Base-by-base conservation (phyloP, 345 rosid species). In the Carallia pectinifolia region DNA sequence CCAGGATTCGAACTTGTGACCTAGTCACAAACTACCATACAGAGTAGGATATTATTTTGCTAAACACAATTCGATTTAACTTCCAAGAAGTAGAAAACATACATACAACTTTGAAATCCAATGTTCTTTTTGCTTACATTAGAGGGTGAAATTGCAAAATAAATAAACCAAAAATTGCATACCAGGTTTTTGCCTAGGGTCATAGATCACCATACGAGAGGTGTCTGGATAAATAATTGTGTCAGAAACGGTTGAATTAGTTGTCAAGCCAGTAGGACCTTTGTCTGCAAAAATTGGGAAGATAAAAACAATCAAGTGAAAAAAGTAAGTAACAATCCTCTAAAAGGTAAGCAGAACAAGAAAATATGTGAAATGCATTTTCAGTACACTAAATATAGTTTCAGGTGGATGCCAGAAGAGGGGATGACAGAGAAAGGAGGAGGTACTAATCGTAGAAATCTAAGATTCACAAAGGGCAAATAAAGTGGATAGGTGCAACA, bases 141-240 rank as follows among this genome's bases (percentile, higher is more conserved):
- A 55, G 16, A 60, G 61, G 2, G 18, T 10, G 30, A 68, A 56
- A 54, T 61, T 61, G 16, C 53, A 16, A 18, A 62, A 53, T 31
- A 63, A 27, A 44, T 34, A 71, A 9, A 19, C 31, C 19, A 29
- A 47, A 58, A 62, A 38, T 33, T 27, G 61, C 62, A 55, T 84
- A 88, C 97, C 98, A 70, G 83, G 76, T 74, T 84, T 92, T 76
- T 88, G 91, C 77, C 86, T 80, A 50, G 90, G 87, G 77, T 89
- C 94, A 77, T 91, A 85, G 74, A 87, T 70, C 53, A 79, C 86
- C 93, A 87, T 88, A 68, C 82, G 84, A 66, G 92, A 83, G 48
- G 87, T 87, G 76, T 90, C 91, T 72, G 96, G 91, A 77, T 75
- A 84, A 73, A 81, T 70, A 61, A 87, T 70, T 71, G 84, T 83